Evolutionary conservation across 306 rosid genomes (phyloP), one percentile per base, ranked within the genome.

Genomic region (Castanea mollissima): DNA sequence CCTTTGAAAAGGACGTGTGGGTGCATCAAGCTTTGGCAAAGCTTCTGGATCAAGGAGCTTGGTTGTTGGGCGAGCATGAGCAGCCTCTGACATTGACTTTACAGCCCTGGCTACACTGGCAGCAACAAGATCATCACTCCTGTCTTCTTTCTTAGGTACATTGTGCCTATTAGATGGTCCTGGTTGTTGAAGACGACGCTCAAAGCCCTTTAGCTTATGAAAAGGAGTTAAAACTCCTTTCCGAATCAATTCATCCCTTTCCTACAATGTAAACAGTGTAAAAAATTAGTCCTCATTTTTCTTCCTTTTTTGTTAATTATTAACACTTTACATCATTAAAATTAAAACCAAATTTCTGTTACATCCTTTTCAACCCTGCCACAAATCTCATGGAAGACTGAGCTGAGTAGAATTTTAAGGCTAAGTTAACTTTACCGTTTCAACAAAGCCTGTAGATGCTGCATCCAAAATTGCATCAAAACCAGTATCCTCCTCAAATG

Each of bases 161-260:
- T 82, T 71, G 75, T 18, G 77, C 78, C 88, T 82, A 70, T 73
- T 82, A 74, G 92, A 89, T 75, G 92, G 73, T 80, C 87, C 88
- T 6, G 83, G 83, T 57, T 89, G 89, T 82, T 93, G 91, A 83
- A 91, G 71, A 35, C 96, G 81, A 21, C 98, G 99, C 76, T 91
- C 98, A 84, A 91, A 93, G 74, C 99, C 99, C 86, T 82, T 93
- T 55, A 95, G 86, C 91, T 85, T 90, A 85, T 93, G 97, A 83
- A 95, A 95, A 65, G 99, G 99, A 70, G 99, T 93, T 54, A 95
- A 87, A 74, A 95, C 80, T 84, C 99, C 99, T 83, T 89, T 93
- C 71, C 97, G 88, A 59, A 95, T 88, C 75, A 93, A 82, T 58
- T 93, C 96, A 87, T 95, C 99, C 86, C 98, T 89, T 90, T 95